phyloP scores from a whole-genome alignment of 2,329 filamentous ascomycete genomes.

The Thielaviopsis musarum region DNA sequence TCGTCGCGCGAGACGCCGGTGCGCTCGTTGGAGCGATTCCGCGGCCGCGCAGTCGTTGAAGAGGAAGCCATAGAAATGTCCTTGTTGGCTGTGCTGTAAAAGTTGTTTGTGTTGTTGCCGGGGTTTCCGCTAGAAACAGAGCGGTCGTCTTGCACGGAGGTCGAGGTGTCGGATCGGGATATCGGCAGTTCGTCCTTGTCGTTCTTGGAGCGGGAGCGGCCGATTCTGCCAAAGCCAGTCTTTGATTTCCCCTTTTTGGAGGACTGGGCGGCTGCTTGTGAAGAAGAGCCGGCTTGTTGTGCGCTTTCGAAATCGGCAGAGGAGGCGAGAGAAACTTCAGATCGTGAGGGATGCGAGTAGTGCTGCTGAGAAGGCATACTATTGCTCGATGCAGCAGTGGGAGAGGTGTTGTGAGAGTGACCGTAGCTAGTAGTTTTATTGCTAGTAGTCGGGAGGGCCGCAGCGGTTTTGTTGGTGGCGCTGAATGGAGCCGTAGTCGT shows the following conservation, averaged over 20 bases:
- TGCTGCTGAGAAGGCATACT: slow-evolving; percentile 9
- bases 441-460: no score
- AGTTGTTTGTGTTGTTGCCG: background rate
- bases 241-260: slow-evolving; percentile 36
- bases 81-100: slow-evolving; percentile 1
- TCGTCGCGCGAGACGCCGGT: slow-evolving; percentile 25
- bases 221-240: slow-evolving; percentile 31
- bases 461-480: no score
- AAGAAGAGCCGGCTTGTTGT: background rate
- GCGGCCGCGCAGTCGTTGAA: slow-evolving; percentile 28
- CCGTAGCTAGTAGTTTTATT: no score
- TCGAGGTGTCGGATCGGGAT: slow-evolving; percentile 8
- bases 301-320: slow-evolving; percentile 29
- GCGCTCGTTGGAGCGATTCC: slow-evolving; percentile 62
- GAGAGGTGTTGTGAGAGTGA: no score
- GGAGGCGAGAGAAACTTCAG: slow-evolving; percentile 35
- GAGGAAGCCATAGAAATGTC: slow-evolving; percentile 3
- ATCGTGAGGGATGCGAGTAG: slow-evolving; percentile 28
- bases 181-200: slow-evolving; percentile 26
- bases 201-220: slow-evolving; percentile 34
- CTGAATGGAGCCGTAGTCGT: no score
- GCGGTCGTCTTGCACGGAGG: slow-evolving; percentile 10
- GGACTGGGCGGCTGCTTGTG: background rate
- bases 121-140: slow-evolving; percentile 4
- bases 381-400: background rate